Evolutionary conservation across 495 filamentous ascomycete species (phyloP).

Genomic region (Penicillium malachiteum): DNA sequence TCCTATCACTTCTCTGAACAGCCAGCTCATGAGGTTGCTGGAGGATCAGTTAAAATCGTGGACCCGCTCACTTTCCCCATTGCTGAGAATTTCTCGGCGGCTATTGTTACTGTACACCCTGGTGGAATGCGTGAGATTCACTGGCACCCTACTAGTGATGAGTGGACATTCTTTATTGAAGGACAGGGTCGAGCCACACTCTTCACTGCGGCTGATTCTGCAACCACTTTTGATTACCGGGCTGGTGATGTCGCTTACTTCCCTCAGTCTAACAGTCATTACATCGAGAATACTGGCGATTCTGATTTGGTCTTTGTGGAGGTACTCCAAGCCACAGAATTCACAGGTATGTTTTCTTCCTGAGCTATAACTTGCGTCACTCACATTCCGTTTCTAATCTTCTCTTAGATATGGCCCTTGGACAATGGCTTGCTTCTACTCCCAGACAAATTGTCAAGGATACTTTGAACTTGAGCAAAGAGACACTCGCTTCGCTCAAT

Average conservation of each 20-base stretch:
- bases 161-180: constrained; percentile 75
- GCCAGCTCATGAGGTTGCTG: constrained; percentile 54
- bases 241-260: constrained; percentile 75
- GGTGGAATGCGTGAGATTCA: constrained; percentile 78
- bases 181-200: constrained; percentile 67
- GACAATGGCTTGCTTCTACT: constrained; percentile 64
- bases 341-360: constrained; percentile 44
- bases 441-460: constrained; percentile 64
- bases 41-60: constrained; percentile 66
- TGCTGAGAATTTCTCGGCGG: constrained; percentile 57
- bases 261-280: constrained; percentile 63
- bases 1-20: constrained; percentile 69
- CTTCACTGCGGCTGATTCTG: constrained; percentile 54
- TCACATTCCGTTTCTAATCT: background rate
- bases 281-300: constrained; percentile 70
- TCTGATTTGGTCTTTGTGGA: constrained; percentile 70
- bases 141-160: constrained; percentile 74
- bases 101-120: constrained; percentile 64
- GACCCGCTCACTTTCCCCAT: constrained; percentile 65
- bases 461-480: constrained; percentile 56
- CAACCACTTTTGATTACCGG: constrained; percentile 72
- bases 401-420: constrained; percentile 55
- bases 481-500: constrained; percentile 52
- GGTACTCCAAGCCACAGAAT: constrained; percentile 65
- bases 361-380: background rate